Conservation (phyloP, 805 yeast species). For the Candida chilensis region DNA sequence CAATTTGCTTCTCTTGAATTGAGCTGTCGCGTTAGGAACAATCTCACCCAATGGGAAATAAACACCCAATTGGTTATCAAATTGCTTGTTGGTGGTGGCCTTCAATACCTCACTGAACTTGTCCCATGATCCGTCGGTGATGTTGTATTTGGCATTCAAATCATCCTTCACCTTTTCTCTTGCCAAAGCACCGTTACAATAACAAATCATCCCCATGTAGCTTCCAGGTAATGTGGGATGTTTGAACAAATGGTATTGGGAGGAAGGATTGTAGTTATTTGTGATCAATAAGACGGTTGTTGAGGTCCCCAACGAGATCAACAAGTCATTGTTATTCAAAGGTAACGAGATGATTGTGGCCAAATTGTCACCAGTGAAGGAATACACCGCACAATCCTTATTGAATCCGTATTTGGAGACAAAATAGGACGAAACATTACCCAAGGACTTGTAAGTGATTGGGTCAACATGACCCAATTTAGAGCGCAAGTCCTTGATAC, state of each 20-base stretch:
- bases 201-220: conserved; percentile 94
- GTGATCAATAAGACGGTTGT: conserved; percentile 83
- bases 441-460: conserved; percentile 38
- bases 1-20: conserved; percentile 43
- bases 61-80: conserved; percentile 51
- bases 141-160: conserved; percentile 35
- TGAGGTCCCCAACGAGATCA: conserved; percentile 85
- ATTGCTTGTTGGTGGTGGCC: conserved; percentile 12
- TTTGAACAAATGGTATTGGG: conserved; percentile 75
- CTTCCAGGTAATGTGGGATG: conserved; percentile 75
- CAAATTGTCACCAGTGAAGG: conserved; percentile 87
- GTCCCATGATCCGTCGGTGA: conserved; percentile 41
- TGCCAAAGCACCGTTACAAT: conserved; percentile 85
- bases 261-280: conserved; percentile 65
- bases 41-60: conserved; percentile 90
- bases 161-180: conserved; percentile 67
- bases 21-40: conserved; percentile 71
- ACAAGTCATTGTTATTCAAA: conserved; percentile 61
- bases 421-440: conserved; percentile 52
- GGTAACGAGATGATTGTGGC: conserved; percentile 85
- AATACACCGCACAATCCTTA: conserved; percentile 46
- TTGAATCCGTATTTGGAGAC: conserved; percentile 55
- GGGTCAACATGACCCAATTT: conserved; percentile 49
- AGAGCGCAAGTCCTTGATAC: conserved; percentile 26
- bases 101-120: conserved; percentile 49